Base-by-base conservation (phyloP, 75 land plant species). In the Gnetum montanum region DNA sequence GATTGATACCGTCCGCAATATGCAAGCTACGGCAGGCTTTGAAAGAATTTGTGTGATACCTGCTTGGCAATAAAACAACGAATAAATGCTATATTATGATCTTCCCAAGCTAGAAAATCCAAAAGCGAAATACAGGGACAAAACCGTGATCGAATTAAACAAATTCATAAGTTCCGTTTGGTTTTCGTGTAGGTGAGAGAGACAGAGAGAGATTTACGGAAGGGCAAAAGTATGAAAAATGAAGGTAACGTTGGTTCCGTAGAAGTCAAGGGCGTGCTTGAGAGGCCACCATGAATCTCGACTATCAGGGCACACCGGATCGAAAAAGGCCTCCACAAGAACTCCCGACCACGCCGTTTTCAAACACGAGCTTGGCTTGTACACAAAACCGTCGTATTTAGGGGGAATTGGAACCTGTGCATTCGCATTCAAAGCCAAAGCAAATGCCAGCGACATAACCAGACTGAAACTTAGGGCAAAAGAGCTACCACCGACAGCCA, bases 261-360 rank as follows among this genome's bases (percentile, higher is more conserved):
- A 93, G 56, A 61, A 28, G 1, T 66, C 41, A 20, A 83, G 54
- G 2, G 73, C 84, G 31, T 73, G 61, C 67, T 88, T 93, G 34
- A 93, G 66, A 13, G 67, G 68, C 19, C 90, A 86, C 98, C 98
- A 93, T 8, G 84, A 53, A 31, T 81, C 79, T 25, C 85, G 67
- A 69, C 86, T 89, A 44, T 93, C 90, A 47, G 81, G 82, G 69
- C 98, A 93, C 20, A 93, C 65, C 0, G 98, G 95, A 57, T 93
- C 98, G 31, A 85, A 64, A 78, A 93, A 93, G 19, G 86, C 95
- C 67, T 93, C 98, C 61, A 90, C 66, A 12, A 82, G 11, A 31
- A 93, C 59, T n/a, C n/a, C n/a, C 6, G 82, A 43, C 10, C 66
- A 71, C 13, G 47, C 24, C 11, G 23, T 28, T n/a, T n/a, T n/a